Evolutionary conservation across 352 stramenopile species (phyloP).

Genomic region (Globisporangium abappressorium): DNA sequence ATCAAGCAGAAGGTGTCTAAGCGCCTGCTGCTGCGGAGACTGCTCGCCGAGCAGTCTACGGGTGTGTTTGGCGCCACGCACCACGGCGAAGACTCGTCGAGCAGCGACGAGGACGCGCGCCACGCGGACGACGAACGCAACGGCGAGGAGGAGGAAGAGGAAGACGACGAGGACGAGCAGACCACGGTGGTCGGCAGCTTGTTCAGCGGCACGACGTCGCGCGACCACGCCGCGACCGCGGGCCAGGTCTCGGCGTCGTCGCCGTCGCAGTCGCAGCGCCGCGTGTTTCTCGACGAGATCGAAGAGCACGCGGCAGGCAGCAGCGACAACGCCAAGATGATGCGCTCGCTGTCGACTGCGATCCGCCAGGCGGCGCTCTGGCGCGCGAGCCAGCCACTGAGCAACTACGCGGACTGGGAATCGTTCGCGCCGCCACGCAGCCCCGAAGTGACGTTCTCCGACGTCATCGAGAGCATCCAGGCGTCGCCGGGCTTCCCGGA

Average conservation of each 20-base stretch:
- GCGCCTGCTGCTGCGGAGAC: constrained; percentile 63
- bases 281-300: constrained; percentile 66
- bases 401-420: constrained; percentile 66
- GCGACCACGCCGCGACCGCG: constrained; percentile 35
- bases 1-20: constrained; percentile 88
- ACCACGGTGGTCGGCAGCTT: constrained; percentile 79
- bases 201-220: constrained; percentile 60
- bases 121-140: constrained; percentile 41
- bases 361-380: constrained; percentile 78
- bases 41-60: constrained; percentile 73
- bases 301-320: constrained; percentile 59
- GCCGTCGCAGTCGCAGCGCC: constrained; percentile 24
- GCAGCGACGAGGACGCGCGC: constrained; percentile 67
- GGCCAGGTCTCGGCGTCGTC: constrained; percentile 4
- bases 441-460: constrained; percentile 70
- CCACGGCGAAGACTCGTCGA: constrained; percentile 64
- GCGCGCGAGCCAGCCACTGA: constrained; percentile 71
- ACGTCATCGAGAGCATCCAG: constrained; percentile 69
- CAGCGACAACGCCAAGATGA: constrained; percentile 60
- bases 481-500: constrained; percentile 40
- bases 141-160: constrained; percentile 30
- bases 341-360: constrained; percentile 70
- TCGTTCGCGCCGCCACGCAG: constrained; percentile 49
- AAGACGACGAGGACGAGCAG: constrained; percentile 63
- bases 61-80: constrained; percentile 27